Conservation (phyloP, 495 filamentous ascomycete genomes). For the Podospora fimiseda region DNA sequence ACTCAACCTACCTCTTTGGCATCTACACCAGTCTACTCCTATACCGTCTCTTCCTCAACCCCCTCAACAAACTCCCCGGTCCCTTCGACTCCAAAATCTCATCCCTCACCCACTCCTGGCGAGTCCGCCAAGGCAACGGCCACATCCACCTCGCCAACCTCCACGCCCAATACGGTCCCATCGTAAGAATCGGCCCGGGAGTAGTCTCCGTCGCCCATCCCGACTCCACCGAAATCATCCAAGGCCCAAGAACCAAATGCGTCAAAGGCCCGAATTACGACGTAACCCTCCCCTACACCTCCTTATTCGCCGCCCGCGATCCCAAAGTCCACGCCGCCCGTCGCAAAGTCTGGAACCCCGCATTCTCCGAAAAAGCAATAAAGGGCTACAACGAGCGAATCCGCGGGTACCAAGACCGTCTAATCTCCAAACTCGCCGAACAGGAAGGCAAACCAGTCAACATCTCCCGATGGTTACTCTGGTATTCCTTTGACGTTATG, state of each 20-base stretch:
- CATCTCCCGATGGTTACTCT: background rate
- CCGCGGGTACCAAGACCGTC: background rate
- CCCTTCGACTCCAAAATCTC: background rate
- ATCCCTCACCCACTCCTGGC: background rate
- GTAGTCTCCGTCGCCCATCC: background rate
- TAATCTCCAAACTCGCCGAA: background rate
- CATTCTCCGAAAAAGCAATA: background rate
- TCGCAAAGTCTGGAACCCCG: background rate
- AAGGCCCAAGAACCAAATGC: background rate
- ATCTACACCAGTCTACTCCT: background rate
- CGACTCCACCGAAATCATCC: background rate
- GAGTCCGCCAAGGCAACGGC: background rate
- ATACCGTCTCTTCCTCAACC: background rate
- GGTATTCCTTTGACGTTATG: background rate
- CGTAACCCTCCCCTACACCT: background rate
- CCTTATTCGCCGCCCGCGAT: background rate
- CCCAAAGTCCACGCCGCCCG: background rate
- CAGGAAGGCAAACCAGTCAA: background rate
- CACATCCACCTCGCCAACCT: background rate
- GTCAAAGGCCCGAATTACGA: background rate
- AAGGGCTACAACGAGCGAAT: background rate
- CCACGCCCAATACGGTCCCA: background rate
- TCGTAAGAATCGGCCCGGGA: background rate
- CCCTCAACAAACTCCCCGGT: background rate
- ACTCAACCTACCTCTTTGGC: background rate